Evolutionary conservation across 1,284 basidiomycete genomes (phyloP), one percentile per base, ranked within the genome.

Genomic region (Ganoderma sp.): DNA sequence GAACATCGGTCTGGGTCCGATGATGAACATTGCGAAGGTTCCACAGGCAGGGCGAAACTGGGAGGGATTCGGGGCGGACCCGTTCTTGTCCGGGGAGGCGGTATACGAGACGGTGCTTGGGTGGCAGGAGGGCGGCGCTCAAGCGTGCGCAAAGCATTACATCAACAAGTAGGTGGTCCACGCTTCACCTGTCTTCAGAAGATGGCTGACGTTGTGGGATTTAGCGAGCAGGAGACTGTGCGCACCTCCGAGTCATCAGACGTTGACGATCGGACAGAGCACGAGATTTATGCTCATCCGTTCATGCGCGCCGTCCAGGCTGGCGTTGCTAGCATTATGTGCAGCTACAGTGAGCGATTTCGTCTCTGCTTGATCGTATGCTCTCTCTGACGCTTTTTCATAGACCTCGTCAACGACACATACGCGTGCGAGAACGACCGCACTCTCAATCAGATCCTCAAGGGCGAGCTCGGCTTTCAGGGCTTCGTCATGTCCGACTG

Each of bases 61-160:
- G 92, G 94, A 96, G 82, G 92, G 92, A 8, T 95, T 93, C 71
- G 90, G 92, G 61, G 89, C 85, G 17, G 90, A 93, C 76, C 92
- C 93, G 0, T 95, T 89, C 81, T 81, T 95, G 56, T 78, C 86
- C 60, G 90, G 92, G 19, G 91, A 91, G 77, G 85, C 87, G 0
- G 88, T 91, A 0, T 92, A 89, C 70, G 88, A 91, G 78, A 94
- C 91, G 1, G 86, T 95, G 69, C 78, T 90, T 32, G 93, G 94
- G 1, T 81, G 94, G 79, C 94, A 96, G 75, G 78, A 83, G 48
- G 84, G 82, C 1, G 93, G 93, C 45, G 91, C 95, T 0, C 91
- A 90, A 75, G 88, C 90, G 7, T 90, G 89, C 69, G 92, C 91
- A 15, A 96, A 96, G 80, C 92, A 95, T 79, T 88, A 85, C 66